Conservation (phyloP, 1,284 basidiomycete genomes). For the Moniliophthora roreri region DNA sequence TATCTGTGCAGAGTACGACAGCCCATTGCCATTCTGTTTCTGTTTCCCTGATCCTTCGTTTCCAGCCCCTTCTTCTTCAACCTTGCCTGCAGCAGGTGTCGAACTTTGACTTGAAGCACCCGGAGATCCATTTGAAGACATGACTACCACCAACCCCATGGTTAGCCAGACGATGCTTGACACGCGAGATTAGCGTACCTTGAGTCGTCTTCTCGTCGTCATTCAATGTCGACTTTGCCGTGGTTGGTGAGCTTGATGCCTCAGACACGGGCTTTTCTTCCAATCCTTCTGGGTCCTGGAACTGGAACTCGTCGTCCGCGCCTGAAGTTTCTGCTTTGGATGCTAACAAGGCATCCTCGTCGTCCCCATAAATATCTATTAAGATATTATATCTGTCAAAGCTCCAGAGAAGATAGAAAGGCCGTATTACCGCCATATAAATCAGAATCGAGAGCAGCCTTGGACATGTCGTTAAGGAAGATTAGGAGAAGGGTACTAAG, state of each 20-base stretch:
- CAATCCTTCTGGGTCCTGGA: slow-evolving; percentile 20
- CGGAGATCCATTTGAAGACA: background rate
- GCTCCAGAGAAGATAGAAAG: background rate
- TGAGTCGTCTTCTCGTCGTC: no score
- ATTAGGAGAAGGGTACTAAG: background rate
- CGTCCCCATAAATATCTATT: slow-evolving; percentile 37
- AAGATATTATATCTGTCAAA: no score
- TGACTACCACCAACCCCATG: no score
- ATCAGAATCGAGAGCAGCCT: slow-evolving; percentile 2
- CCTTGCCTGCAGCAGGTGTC: background rate
- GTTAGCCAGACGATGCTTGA: no score
- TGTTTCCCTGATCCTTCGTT: slow-evolving; percentile 18
- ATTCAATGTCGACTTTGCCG: no score
- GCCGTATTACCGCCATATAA: background rate
- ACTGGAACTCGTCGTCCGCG: slow-evolving; percentile 27
- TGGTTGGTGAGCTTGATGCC: no score
- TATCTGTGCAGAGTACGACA: slow-evolving; percentile 72
- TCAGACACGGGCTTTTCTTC: slow-evolving; percentile 17
- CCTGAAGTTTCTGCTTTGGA: slow-evolving; percentile 23
- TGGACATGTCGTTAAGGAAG: background rate
- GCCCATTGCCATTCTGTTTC: slow-evolving; percentile 18
- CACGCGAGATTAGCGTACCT: no score
- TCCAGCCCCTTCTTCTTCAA: background rate
- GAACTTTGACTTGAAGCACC: background rate
- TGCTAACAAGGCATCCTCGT: slow-evolving; percentile 35